Evolutionary conservation across 2,329 filamentous ascomycete genomes (phyloP).

Genomic region (Ophiostoma angusticollis): DNA sequence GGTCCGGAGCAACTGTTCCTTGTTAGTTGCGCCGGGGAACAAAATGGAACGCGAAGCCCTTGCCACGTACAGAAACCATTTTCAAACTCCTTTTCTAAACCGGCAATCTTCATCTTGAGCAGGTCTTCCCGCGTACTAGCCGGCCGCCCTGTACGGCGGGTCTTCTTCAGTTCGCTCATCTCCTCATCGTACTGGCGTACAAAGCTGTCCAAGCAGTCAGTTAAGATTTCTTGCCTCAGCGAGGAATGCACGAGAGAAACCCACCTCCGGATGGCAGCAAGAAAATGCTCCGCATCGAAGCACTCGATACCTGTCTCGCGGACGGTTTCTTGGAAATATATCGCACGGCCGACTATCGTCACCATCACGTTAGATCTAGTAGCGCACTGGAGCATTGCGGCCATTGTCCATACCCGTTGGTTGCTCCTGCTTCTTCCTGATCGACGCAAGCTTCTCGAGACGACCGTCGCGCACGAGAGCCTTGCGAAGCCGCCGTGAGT

Average conservation of each 20-base stretch:
- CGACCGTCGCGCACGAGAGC: slow-evolving; percentile 74
- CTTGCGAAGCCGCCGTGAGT: slow-evolving; percentile 67
- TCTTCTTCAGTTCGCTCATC: slow-evolving; percentile 49
- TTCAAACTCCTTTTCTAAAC: slow-evolving; percentile 66
- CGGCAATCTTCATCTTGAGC: slow-evolving; percentile 56
- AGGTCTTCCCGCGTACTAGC: slow-evolving; percentile 65
- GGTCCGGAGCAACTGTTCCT: slow-evolving; percentile 55
- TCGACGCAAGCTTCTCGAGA: slow-evolving; percentile 57
- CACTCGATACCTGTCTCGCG: slow-evolving; percentile 36
- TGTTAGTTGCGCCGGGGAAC: slow-evolving; percentile 11
- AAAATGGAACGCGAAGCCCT: no score
- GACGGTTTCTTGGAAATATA: slow-evolving; percentile 41
- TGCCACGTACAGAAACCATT: slow-evolving; percentile 65
- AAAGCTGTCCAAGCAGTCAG: slow-evolving; percentile 32
- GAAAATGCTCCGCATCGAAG: slow-evolving; percentile 43
- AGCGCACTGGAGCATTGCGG: no score
- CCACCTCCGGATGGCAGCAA: slow-evolving; percentile 49
- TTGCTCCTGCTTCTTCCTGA: slow-evolving; percentile 61
- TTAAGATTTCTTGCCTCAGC: neutral
- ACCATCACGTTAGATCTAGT: no score
- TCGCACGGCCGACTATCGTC: slow-evolving; percentile 13
- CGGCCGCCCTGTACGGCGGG: slow-evolving; percentile 66
- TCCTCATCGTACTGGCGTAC: slow-evolving; percentile 61
- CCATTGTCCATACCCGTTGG: slow-evolving; percentile 25
- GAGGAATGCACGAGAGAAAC: slow-evolving; percentile 12